Evolutionary conservation across 129 eudicot genomes (phyloP), one percentile per base, ranked within the genome.

Genomic region (Artemisia annua): DNA sequence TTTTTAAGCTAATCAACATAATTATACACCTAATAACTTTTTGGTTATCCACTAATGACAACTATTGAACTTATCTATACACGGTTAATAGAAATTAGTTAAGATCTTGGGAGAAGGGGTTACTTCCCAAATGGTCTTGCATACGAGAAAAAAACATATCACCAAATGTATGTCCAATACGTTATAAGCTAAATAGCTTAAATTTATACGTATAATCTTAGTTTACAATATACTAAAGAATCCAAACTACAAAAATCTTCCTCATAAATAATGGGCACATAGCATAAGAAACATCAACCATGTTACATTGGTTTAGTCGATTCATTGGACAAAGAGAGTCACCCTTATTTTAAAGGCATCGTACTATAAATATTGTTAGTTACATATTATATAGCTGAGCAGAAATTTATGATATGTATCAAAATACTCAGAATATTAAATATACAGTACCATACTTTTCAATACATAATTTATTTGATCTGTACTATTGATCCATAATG

Each of bases 221-320:
- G 35, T 14, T 48, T 48, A 48, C 53, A 48, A 48, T 50, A n/a
- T n/a, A n/a, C n/a, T 1, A 13, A 11, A 50, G 5, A 30, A 4
- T 7, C 44, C 57, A 52, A 52, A 52, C 63, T 59, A 24, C 67
- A 7, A 12, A 62, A 62, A 62, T 30, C 16, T 16, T 67, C 43
- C 43, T 20, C 71, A 48, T 66, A 0, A 48, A 48, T 46, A 18
- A 24, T 67, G 43, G 32, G 11, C 71, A 18, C 58, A 55, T 35
- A 53, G 30, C 66, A 56, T 70, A 22, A 70, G 63, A 70, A 55
- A 70, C 43, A 35, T 70, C 16, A 35, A 70, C 66, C 66, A 55
- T 70, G 63, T 11, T 70, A 44, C 44, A 46, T 1, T 48, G 50
- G 59, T 49, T 46, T 46, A 26, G 51, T 12, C 20, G 11, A 7